A percentile compares a stretch with the other conserved stretches of the same genome.
These are phyloP conservation scores for Russula abietina DNA, from an alignment of 768 basidiomycete genomes.

Conservation along the genomic window DNA sequence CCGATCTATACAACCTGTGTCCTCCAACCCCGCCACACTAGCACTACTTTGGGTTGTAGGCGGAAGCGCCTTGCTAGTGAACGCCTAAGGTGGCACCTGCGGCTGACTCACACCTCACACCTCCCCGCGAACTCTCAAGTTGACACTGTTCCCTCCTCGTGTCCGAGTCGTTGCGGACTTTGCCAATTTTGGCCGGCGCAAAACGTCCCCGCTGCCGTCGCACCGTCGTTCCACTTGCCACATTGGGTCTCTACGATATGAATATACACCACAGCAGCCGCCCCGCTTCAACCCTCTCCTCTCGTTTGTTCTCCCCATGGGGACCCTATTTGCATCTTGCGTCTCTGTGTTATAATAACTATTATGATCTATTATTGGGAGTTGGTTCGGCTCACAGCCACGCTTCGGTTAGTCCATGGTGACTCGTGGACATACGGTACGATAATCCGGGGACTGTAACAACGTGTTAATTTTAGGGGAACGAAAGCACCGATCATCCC, in stretches of 20 bases:
- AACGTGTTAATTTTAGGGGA: background rate
- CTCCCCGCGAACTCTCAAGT: too few relatives aligned
- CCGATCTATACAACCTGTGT: background rate
- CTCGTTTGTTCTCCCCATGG: background rate
- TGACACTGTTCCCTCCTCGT: too few relatives aligned
- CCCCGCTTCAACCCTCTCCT: background rate
- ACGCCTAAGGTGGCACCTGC: background rate
- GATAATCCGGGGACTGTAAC: background rate
- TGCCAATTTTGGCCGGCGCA: background rate
- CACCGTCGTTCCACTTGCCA: background rate
- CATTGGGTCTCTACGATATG: background rate
- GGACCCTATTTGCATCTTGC: background rate
- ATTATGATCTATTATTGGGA: background rate
- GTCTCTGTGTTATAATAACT: too few relatives aligned
- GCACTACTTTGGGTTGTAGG: background rate
- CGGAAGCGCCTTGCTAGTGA: background rate
- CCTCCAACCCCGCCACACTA: background rate
- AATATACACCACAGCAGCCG: too few relatives aligned
- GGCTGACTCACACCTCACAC: background rate
- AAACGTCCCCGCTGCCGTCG: background rate
- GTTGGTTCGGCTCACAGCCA: background rate
- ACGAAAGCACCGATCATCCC: background rate
- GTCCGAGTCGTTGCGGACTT: too few relatives aligned
- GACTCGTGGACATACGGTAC: background rate
- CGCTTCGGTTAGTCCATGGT: background rate